Base-by-base conservation (phyloP, 192 early-diverging fungal genomes). In the Pilobolus umbonatus region DNA sequence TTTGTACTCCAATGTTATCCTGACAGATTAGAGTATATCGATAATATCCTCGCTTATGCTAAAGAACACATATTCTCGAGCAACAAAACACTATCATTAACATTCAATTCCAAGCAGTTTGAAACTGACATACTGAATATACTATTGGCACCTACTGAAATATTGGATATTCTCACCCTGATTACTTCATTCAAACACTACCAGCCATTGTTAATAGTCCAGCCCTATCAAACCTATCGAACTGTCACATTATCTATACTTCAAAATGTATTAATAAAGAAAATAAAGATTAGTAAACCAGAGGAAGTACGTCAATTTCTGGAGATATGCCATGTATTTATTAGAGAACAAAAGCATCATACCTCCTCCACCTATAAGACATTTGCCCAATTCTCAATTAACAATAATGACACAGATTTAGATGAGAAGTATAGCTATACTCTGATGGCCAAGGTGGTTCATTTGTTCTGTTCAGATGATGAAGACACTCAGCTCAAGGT, bases 1-100 rank as follows among this genome's bases (percentile, higher is more conserved):
- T 69, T 99, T 44, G 92, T 93, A 28, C 69, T 99, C 8, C 89
- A 90, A 40, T 94, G 90, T 57, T 94, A 93, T 52, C 97, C 97
- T 5, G 86, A 91, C 14, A 81, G 81, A 34, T 67, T 94, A 28
- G 86, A 84, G 29, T 88, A 93, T 44, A 87, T 95, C 8, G 94
- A 97, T 68, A 83, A 87, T 64, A 91, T 99, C 30, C 77, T 99
- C 31, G 88, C 80, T 10, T 96, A 89, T 80, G 85, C 90, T 22
- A 90, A 89, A 61, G 87, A 80, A 25, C 77, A 86, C 60, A 75
- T 88, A 10, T 54, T 74, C 30, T 22, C 52, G 8, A 54, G 38
- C 35, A 35, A 54, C 31, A 49, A 49, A 7, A 82, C 85, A 22
- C 71, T 79, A 40, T 62, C 56, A 7, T 71, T 73, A 26, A 88